These are phyloP conservation scores for Rhizophora mangle DNA, from an alignment of 345 rosid species.

Conservation along the genomic window DNA sequence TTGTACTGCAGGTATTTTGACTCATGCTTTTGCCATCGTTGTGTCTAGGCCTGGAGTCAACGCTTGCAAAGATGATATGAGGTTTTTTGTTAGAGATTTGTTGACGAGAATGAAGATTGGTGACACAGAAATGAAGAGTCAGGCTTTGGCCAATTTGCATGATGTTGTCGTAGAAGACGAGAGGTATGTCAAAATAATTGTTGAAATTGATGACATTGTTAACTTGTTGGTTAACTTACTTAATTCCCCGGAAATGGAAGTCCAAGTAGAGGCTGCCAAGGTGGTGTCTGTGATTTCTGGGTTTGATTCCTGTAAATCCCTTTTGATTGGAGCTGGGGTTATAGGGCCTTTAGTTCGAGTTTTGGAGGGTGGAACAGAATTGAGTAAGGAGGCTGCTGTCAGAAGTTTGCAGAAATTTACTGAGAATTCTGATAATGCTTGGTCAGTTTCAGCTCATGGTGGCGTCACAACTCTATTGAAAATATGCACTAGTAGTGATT, in stretches of 20 bases:
- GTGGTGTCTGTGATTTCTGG: slow-evolving; percentile 54
- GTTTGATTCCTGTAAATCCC: slow-evolving; percentile 46
- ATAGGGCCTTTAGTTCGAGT: slow-evolving; percentile 69
- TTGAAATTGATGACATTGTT: slow-evolving; percentile 55
- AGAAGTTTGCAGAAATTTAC: slow-evolving; percentile 67
- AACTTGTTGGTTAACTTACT: slow-evolving; percentile 54
- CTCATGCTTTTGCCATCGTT: slow-evolving; percentile 68
- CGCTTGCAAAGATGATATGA: slow-evolving; percentile 77
- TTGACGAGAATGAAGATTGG: slow-evolving; percentile 92
- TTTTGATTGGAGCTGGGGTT: slow-evolving; percentile 59
- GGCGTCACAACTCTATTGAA: slow-evolving; percentile 78
- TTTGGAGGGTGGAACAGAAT: slow-evolving; percentile 53
- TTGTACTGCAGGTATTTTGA: slow-evolving; percentile 56
- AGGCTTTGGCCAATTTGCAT: slow-evolving; percentile 57
- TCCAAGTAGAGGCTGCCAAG: slow-evolving; percentile 65
- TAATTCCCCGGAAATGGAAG: slow-evolving; percentile 43
- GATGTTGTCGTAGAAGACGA: slow-evolving; percentile 62
- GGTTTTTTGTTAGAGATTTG: slow-evolving; percentile 77
- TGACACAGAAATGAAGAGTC: slow-evolving; percentile 74
- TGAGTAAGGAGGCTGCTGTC: slow-evolving; percentile 53
- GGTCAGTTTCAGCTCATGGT: slow-evolving; percentile 96
- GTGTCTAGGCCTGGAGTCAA: slow-evolving; percentile 65
- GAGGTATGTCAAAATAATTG: slow-evolving; percentile 49
- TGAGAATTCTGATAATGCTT: slow-evolving; percentile 78
- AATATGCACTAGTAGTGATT: slow-evolving; percentile 46